Percentiles rank a stretch among this genome's conserved stretches.
Conservation (phyloP, 164 flowering plant genomes). For the Cinnamomum micranthum region DNA sequence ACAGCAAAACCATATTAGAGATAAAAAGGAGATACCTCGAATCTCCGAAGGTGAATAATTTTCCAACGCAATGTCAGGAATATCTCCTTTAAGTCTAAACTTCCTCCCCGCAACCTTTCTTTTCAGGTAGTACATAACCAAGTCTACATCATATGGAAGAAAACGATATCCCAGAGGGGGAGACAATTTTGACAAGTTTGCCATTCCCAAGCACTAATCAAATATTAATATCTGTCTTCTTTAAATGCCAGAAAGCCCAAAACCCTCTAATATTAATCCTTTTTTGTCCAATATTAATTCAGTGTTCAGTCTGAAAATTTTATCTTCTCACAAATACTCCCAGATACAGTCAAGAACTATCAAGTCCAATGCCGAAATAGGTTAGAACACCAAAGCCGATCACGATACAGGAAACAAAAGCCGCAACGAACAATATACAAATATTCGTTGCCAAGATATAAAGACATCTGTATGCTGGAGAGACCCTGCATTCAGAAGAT, state of each 20-base stretch:
- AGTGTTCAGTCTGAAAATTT: not conserved
- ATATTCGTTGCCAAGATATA: constrained; percentile 6
- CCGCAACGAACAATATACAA: constrained; percentile 2
- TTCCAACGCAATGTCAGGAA: constrained; percentile 65
- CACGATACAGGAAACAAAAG: constrained; percentile 3
- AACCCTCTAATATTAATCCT: not conserved
- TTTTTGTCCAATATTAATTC: not conserved
- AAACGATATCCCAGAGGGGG: constrained; percentile 76
- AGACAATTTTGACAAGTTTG: constrained; percentile 7
- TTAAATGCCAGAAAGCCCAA: not conserved
- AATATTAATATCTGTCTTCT: constrained; percentile 2
- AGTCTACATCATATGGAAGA: constrained; percentile 76
- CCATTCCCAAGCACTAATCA: constrained; percentile 23
- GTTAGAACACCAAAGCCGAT: constrained; percentile 9
- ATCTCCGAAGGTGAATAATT: constrained; percentile 74
- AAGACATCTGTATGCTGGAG: constrained; percentile 11
- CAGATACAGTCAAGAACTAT: constrained; percentile 31
- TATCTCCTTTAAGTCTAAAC: constrained; percentile 20
- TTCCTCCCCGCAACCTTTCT: constrained; percentile 54
- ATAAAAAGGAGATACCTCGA: constrained; percentile 48
- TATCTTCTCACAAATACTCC: not conserved
- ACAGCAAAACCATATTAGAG: not conserved
- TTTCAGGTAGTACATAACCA: constrained; percentile 63
- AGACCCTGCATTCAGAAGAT: constrained; percentile 1
- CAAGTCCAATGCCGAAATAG: constrained; percentile 17